These are phyloP conservation scores for Capsicum chinense DNA, from an alignment of 257 asterid species.

Conservation along the genomic window DNA sequence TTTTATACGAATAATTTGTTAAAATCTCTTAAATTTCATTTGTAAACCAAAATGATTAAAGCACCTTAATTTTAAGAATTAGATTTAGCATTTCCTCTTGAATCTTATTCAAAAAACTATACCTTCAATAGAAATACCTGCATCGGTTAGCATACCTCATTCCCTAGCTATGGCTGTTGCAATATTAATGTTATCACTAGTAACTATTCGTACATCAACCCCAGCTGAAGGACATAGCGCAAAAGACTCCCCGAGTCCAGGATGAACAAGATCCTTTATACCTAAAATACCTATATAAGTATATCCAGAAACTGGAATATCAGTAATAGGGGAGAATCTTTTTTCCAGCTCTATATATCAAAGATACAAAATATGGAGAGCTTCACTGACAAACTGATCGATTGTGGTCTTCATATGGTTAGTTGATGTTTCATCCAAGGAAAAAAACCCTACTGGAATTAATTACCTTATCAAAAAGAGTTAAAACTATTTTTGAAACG, in stretches of 20 bases:
- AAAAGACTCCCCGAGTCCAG: too few relatives aligned
- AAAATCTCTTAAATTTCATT: neutral
- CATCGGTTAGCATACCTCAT: constrained; percentile 94
- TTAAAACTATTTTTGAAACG: constrained; percentile 82
- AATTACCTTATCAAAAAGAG: constrained; percentile 70
- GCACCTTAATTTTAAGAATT: constrained; percentile 87
- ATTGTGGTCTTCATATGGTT: constrained; percentile 53
- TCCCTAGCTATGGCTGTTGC: constrained; percentile 94
- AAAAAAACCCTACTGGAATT: constrained; percentile 59
- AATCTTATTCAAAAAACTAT: constrained; percentile 77
- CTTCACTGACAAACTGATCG: constrained; percentile 73
- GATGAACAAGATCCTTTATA: too few relatives aligned
- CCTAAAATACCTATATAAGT: too few relatives aligned
- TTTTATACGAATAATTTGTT: neutral
- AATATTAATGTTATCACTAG: constrained; percentile 90
- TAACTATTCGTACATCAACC: constrained; percentile 67
- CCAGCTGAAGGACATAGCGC: too few relatives aligned
- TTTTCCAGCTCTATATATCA: constrained; percentile 73
- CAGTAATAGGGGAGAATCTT: too few relatives aligned
- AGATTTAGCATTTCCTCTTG: constrained; percentile 68
- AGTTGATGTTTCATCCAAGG: constrained; percentile 53
- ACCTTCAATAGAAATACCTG: constrained; percentile 92
- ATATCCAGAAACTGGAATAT: too few relatives aligned
- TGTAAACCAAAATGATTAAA: neutral
- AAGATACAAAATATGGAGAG: constrained; percentile 82